Percentiles rank a stretch among this genome's conserved stretches.
Evolutionary conservation across 192 early-diverging fungal species (phyloP).

Genomic region (Gamsiella multidivaricata): DNA sequence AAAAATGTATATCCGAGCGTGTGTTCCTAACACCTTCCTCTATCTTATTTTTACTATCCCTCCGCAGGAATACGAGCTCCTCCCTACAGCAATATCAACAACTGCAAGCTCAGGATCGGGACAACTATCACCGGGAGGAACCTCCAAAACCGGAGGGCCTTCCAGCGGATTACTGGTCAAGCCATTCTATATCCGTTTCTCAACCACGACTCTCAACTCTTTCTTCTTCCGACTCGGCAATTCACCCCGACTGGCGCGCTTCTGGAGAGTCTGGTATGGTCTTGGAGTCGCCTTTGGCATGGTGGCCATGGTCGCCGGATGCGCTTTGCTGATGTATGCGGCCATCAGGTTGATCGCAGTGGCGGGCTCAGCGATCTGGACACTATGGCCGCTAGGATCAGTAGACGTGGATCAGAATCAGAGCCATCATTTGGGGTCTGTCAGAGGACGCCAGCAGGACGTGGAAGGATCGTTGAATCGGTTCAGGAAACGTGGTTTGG

Average conservation of each 20-base stretch:
- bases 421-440: too few relatives aligned
- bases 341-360: slow-evolving; percentile 50
- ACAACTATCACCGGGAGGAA: background rate
- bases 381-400: slow-evolving; percentile 17
- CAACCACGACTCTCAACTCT: slow-evolving; percentile 59
- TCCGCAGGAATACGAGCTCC: slow-evolving; percentile 39
- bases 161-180: slow-evolving; percentile 48
- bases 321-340: slow-evolving; percentile 60
- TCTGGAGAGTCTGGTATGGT: slow-evolving; percentile 72
- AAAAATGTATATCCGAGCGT: too few relatives aligned
- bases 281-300: slow-evolving; percentile 60
- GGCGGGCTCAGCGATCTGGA: slow-evolving; percentile 11
- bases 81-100: slow-evolving; percentile 22
- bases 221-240: slow-evolving; percentile 56
- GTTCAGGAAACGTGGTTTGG: slow-evolving; percentile 24
- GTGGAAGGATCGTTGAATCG: background rate
- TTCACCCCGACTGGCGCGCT: slow-evolving; percentile 38
- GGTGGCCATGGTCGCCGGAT: slow-evolving; percentile 58
- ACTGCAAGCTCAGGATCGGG: background rate
- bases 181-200: slow-evolving; percentile 61
- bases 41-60: background rate
- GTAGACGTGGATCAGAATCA: background rate
- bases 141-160: slow-evolving; percentile 5
- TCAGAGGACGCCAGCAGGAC: background rate
- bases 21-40: too few relatives aligned